A percentile compares a stretch with the other conserved stretches of the same genome.
Conservation (phyloP, 176 grass and related monocot species). For the Aegilops sharonensis region DNA sequence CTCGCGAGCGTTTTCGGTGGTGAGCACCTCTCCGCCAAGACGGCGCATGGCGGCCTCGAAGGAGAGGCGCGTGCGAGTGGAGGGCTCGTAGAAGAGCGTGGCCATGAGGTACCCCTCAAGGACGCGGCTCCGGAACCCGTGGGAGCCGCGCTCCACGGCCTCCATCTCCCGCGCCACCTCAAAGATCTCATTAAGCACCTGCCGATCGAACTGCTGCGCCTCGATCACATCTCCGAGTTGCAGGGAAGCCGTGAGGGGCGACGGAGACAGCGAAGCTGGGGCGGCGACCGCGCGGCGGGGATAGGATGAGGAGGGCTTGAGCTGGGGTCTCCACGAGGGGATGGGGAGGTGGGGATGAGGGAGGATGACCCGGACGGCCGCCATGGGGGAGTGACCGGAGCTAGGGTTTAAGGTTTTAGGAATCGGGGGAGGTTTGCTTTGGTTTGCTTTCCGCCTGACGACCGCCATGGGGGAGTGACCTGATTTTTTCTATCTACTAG, state of each 20-base stretch:
- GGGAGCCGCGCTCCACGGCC: slow-evolving; percentile 55
- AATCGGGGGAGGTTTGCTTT: neutral
- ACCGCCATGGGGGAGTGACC: no score
- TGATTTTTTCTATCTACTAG: no score
- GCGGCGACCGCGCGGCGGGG: neutral
- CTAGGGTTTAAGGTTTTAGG: slow-evolving; percentile 42
- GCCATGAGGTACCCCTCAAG: slow-evolving; percentile 91
- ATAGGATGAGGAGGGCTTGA: neutral
- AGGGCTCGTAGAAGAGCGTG: slow-evolving; percentile 93
- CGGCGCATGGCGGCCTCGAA: slow-evolving; percentile 91
- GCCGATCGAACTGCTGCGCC: slow-evolving; percentile 78
- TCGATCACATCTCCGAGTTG: slow-evolving; percentile 82
- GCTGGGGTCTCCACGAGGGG: neutral
- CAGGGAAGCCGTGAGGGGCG: slow-evolving; percentile 7
- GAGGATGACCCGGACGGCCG: slow-evolving; percentile 22
- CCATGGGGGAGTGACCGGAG: slow-evolving; percentile 25
- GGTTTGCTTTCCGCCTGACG: no score
- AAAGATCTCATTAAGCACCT: slow-evolving; percentile 70
- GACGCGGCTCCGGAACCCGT: slow-evolving; percentile 48
- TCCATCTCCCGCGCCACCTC: slow-evolving; percentile 92
- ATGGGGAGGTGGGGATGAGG: neutral
- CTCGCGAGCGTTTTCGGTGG: slow-evolving; percentile 98
- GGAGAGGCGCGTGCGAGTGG: slow-evolving; percentile 82
- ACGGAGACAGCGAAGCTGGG: neutral
- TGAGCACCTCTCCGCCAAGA: slow-evolving; percentile 84